A percentile compares a stretch with the other conserved stretches of the same genome.
These are phyloP conservation scores for Calocera cornea DNA, from an alignment of 768 basidiomycete species.

Conservation along the genomic window DNA sequence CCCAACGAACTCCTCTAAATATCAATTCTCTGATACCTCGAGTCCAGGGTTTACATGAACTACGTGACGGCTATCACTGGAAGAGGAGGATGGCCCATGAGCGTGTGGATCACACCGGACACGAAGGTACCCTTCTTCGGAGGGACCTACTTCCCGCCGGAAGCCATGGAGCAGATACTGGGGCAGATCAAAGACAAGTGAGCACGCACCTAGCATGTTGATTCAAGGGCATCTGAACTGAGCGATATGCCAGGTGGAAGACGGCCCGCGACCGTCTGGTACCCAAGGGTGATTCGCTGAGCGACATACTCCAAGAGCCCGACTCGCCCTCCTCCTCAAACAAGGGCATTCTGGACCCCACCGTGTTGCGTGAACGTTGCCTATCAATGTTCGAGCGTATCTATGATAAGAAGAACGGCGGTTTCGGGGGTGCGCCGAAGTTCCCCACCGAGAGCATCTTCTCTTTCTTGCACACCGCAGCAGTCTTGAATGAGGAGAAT, in stretches of 20 bases:
- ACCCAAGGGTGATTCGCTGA: not conserved
- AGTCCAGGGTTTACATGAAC: conserved; percentile 29
- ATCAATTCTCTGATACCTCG: not conserved
- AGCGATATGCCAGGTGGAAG: not conserved
- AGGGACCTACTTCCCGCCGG: not conserved
- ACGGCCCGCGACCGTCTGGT: not conserved
- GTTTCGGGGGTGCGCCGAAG: conserved; percentile 30
- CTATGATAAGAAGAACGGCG: conserved; percentile 26
- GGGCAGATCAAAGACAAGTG: conserved; percentile 8
- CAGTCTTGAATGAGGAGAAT: not conserved
- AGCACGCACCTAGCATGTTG: conserved; percentile 7
- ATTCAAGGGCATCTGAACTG: not conserved
- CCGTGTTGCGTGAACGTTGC: not conserved
- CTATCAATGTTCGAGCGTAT: conserved; percentile 2
- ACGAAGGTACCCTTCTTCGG: conserved; percentile 13
- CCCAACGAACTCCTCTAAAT: not conserved
- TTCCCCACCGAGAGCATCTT: conserved; percentile 22
- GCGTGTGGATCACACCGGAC: conserved; percentile 13
- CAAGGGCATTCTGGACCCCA: conserved; percentile 10
- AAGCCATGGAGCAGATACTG: conserved; percentile 6
- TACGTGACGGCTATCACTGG: conserved; percentile 27
- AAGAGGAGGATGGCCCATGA: conserved; percentile 26
- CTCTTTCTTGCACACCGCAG: not conserved
- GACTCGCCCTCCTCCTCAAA: conserved; percentile 13
- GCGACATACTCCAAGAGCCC: not conserved